Conservation (phyloP, 176 grass and related monocot species). For the Ampelocalamus luodianensis region DNA sequence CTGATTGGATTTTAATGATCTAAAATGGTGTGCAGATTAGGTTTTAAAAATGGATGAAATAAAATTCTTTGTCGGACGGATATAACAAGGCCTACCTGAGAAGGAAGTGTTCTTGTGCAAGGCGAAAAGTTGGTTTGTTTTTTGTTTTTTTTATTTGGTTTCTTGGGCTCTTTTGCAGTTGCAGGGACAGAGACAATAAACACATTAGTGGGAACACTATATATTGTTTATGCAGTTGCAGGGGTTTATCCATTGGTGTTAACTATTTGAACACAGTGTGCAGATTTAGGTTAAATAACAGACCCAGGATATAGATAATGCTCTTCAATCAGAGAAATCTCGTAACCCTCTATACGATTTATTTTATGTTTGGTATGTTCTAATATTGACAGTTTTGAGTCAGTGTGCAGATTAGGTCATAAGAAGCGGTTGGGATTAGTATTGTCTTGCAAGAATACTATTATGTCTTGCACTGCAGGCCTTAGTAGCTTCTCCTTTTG, state of each 20-base stretch:
- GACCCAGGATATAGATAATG: not conserved
- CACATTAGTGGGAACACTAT: conserved; percentile 23
- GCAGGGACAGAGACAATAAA: conserved; percentile 43
- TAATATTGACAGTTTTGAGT: conserved; percentile 53
- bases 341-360: conserved; percentile 9
- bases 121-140: conserved; percentile 33
- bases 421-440: conserved; percentile 34
- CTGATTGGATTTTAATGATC: conserved; percentile 41
- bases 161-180: conserved; percentile 47
- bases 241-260: conserved; percentile 26
- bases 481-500: conserved; percentile 21
- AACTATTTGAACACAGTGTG: not conserved
- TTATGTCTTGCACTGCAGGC: conserved; percentile 28
- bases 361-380: conserved; percentile 7
- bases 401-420: conserved; percentile 50
- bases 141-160: not conserved
- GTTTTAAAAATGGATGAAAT: conserved; percentile 59
- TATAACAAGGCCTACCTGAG: conserved; percentile 47
- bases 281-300: conserved; percentile 39
- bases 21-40: conserved; percentile 66
- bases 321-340: conserved; percentile 12
- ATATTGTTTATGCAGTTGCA: conserved; percentile 42
- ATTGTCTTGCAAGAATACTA: conserved; percentile 21
- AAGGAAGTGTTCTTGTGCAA: conserved; percentile 49
- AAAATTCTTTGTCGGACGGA: conserved; percentile 46